Base-by-base conservation (phyloP, 306 rosid species). In the Malus orientalis region DNA sequence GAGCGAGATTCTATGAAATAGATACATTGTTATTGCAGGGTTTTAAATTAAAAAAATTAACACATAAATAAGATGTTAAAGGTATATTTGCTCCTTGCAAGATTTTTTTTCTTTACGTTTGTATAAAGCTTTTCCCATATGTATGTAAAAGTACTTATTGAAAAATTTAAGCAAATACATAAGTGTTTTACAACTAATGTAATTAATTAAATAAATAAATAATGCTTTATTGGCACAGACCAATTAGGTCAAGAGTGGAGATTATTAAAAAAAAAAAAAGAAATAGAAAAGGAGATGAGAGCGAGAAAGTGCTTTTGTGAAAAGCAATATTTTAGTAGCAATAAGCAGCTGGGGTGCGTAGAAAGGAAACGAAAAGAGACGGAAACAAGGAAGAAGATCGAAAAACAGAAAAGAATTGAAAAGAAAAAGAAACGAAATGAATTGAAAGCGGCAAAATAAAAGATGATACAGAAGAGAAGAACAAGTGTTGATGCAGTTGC, bases 331-430 rank as follows among this genome's bases (percentile, higher is more conserved):
- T 66, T 42, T 79, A 23, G 74, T 30, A 7, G 16, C 4, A 12
- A 47, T 14, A 15, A 62, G 60, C 78, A 60, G 49, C 20, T 74
- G 23, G 27, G 61, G 38, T 61, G 58, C 22, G 51, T 9, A 38
- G 51, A 65, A 73, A 15, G 76, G 80, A 76, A 65, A 78, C 54
- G 83, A 69, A 40, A 40, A 81, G 53, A 64, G 78, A 69, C 55
- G 55, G 63, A 58, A 67, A 55, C 63, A 38, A 74, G 74, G 53
- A 27, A 73, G 61, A 65, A 73, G 65, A 66, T 74, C 44, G 29
- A 60, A 29, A 71, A 81, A 67, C 69, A 49, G 19, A 69, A 47
- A 30, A 19, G 63, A 78, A 84, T 76, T 14, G 66, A 70, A 49
- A 15, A 16, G 18, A 49, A 64, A 57, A 25, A 20, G 64, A 76